Percentiles rank a stretch among this genome's conserved stretches.
Conservation (phyloP, 371 early-diverging fungal genomes). For the Nematocida sp. region DNA sequence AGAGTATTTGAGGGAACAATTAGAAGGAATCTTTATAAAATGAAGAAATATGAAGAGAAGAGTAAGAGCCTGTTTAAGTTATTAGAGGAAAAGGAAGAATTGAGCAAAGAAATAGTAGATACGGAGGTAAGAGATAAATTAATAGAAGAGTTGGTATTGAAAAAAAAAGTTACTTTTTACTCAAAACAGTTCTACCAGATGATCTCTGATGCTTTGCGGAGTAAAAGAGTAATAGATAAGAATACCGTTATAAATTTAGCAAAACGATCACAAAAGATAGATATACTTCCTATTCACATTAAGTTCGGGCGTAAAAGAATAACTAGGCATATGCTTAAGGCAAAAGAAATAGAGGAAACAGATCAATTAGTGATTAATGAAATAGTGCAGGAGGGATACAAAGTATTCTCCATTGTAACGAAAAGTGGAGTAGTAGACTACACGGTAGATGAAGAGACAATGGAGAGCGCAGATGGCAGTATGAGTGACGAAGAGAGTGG, state of each 20-base stretch:
- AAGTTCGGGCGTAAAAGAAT: conserved; percentile 20
- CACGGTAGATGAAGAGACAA: too few species aligned
- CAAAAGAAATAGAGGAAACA: not conserved
- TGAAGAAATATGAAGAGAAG: not conserved
- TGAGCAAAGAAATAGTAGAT: not conserved
- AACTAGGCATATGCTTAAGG: conserved; percentile 33
- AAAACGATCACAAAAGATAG: conserved; percentile 9
- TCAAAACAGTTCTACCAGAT: conserved; percentile 31
- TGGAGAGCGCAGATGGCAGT: too few species aligned
- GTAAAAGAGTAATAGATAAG: conserved; percentile 19
- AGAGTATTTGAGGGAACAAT: conserved; percentile 41
- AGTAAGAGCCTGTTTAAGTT: not conserved
- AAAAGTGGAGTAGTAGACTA: conserved; percentile 17
- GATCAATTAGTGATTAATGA: conserved; percentile 5
- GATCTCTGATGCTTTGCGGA: conserved; percentile 13
- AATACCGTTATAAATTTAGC: conserved; percentile 30
- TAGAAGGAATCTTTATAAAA: conserved; percentile 12
- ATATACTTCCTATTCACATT: conserved; percentile 10
- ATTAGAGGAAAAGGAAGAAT: not conserved
- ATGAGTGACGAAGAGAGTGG: not conserved
- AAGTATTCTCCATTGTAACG: conserved; percentile 17
- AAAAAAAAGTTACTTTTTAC: conserved; percentile 19
- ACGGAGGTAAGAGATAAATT: conserved; percentile 1
- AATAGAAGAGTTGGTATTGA: conserved; percentile 31
- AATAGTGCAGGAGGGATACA: conserved; percentile 31